These are phyloP conservation scores for Diplotaxis tenuifolia DNA, from an alignment of 345 rosid genomes.

Conservation along the genomic window DNA sequence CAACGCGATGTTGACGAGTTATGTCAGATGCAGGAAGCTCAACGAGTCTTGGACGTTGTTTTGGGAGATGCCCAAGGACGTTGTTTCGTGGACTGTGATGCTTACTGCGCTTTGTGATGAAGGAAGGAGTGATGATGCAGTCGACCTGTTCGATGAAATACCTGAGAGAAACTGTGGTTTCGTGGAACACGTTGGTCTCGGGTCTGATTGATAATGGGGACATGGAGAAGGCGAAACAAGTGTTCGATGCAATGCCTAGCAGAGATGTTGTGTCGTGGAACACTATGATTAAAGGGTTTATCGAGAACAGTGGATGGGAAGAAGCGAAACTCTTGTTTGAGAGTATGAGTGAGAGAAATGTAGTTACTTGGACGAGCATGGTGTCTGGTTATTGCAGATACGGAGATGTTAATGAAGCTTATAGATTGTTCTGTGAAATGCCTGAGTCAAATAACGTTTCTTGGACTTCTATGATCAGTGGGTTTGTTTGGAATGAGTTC, in stretches of 20 bases:
- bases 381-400: conserved; percentile 50
- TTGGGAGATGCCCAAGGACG: conserved; percentile 57
- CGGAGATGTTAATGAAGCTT: conserved; percentile 48
- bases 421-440: conserved; percentile 48
- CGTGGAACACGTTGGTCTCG: conserved; percentile 60
- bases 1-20: conserved; percentile 62
- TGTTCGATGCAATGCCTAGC: conserved; percentile 46
- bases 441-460: conserved; percentile 61
- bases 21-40: conserved; percentile 44
- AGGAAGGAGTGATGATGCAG: conserved; percentile 48
- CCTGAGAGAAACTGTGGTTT: conserved; percentile 60
- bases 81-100: conserved; percentile 65
- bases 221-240: conserved; percentile 49
- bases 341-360: conserved; percentile 41
- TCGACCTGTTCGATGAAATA: conserved; percentile 55
- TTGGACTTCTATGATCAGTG: conserved; percentile 71
- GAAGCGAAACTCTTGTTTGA: conserved; percentile 46
- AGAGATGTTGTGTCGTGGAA: conserved; percentile 58
- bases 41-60: conserved; percentile 47
- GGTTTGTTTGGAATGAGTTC: conserved; percentile 17
- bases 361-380: conserved; percentile 75
- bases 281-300: conserved; percentile 54
- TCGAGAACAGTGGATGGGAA: conserved; percentile 44
- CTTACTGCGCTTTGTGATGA: conserved; percentile 46
- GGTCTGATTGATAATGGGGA: conserved; percentile 53